These are phyloP conservation scores for Aspergillus sp. DNA, from an alignment of 2,329 filamentous ascomycete genomes.

Conservation along the genomic window DNA sequence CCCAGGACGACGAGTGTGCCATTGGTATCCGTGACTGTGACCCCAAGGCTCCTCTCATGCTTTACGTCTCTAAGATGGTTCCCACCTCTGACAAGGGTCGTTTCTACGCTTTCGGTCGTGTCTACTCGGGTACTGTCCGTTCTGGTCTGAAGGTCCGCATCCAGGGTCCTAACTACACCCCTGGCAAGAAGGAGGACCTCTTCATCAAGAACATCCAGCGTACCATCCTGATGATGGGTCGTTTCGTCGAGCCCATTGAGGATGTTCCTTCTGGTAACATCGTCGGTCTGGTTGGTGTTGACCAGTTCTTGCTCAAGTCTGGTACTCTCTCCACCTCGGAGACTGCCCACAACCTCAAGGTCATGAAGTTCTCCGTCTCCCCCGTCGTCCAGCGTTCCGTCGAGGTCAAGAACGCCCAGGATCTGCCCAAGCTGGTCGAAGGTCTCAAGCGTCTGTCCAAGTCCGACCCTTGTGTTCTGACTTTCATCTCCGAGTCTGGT, in stretches of 20 bases:
- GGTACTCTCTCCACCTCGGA: constrained; percentile 97
- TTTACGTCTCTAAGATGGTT: constrained; percentile 99
- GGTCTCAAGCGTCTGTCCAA: constrained; percentile 99
- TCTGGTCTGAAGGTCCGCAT: constrained; percentile 99
- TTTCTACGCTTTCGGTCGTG: constrained; percentile 99
- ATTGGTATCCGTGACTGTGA: constrained; percentile 98
- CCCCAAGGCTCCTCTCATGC: constrained; percentile 96
- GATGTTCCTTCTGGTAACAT: constrained; percentile 99
- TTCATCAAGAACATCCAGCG: constrained; percentile 99
- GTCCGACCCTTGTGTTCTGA: constrained; percentile 97
- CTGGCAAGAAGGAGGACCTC: constrained; percentile 97
- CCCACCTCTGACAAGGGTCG: constrained; percentile 99
- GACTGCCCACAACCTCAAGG: constrained; percentile 99
- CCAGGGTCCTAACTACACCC: constrained; percentile 97
- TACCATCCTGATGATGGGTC: constrained; percentile 99
- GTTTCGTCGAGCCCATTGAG: constrained; percentile 97
- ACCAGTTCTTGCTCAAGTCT: constrained; percentile 99
- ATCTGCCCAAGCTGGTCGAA: constrained; percentile 99
- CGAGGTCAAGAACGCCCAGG: constrained; percentile 99
- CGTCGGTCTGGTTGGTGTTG: constrained; percentile 96
- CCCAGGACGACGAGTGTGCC: constrained; percentile 81
- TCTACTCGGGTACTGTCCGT: constrained; percentile 96
- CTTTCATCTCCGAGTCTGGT: constrained; percentile 80
- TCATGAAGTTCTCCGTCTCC: constrained; percentile 99
- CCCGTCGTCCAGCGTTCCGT: constrained; percentile 98